These are phyloP conservation scores for Fusarium longipes DNA, from an alignment of 2,329 filamentous ascomycete genomes.

Conservation along the genomic window DNA sequence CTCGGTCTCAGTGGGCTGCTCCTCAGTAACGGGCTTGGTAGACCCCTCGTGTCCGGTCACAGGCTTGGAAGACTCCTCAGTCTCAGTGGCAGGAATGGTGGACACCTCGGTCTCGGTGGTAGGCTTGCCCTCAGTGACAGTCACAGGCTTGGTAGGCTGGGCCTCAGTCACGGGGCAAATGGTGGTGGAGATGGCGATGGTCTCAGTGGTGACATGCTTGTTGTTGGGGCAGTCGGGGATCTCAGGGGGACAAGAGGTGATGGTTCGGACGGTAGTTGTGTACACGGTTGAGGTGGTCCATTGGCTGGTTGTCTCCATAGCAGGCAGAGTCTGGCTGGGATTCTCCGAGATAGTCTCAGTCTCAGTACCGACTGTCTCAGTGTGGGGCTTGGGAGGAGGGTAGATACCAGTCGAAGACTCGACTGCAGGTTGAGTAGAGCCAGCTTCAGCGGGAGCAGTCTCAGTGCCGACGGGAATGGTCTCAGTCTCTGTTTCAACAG, in stretches of 20 bases:
- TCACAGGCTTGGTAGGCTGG: constrained; percentile 6
- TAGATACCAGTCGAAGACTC: constrained; percentile 11
- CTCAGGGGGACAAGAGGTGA: constrained; percentile 36
- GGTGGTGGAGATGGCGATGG: constrained; percentile 40
- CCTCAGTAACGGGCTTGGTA: constrained; percentile 5
- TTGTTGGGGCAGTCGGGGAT: constrained; percentile 35
- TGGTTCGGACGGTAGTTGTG: constrained; percentile 40
- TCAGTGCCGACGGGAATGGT: background rate
- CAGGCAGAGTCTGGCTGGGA: constrained; percentile 2
- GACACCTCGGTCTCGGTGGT: constrained; percentile 8
- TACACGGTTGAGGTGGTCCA: constrained; percentile 35
- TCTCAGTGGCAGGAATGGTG: background rate
- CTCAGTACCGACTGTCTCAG: constrained; percentile 1
- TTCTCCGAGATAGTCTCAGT: background rate
- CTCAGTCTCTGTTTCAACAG: background rate
- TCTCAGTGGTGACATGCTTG: constrained; percentile 36
- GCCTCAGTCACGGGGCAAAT: constrained; percentile 39
- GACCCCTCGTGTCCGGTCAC: constrained; percentile 7
- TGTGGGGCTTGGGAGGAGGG: constrained; percentile 13
- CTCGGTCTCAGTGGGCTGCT: constrained; percentile 2
- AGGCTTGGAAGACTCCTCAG: constrained; percentile 6
- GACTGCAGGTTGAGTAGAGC: background rate
- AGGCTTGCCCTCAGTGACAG: constrained; percentile 11
- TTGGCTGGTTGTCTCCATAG: constrained; percentile 10
- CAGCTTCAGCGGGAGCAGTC: background rate